Base-by-base conservation (phyloP, 1,284 basidiomycete genomes). In the Ganoderma meredithae region DNA sequence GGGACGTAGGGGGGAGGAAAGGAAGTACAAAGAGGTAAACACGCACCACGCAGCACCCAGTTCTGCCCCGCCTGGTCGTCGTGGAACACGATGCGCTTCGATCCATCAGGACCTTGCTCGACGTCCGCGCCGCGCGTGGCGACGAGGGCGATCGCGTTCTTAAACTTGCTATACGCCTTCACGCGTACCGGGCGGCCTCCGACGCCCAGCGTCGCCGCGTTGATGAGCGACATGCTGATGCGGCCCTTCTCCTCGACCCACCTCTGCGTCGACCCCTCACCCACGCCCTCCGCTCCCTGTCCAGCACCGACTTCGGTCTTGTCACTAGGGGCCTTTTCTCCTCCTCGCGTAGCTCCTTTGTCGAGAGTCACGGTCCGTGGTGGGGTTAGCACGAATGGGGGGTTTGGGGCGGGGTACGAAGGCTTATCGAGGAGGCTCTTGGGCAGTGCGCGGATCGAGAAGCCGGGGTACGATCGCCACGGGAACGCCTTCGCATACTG, bases 41-140 rank as follows among this genome's bases (percentile, higher is more conserved):
- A 74, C 79, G 25, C 67, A 84, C 85, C 81, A 53, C 76, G 77
- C 63, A 83, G 70, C 43, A 84, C 73, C 82, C 82, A 83, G 17
- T 13, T 7, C 12, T 22, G 73, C 62, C 52, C 63, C 58, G 19
- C 70, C 69, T 77, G 74, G 6, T 68, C 61, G 8, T 77, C 76
- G 36, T 74, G 72, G 63, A 81, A 78, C 2, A 79, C 73, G 3
- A 83, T 43, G 47, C 55, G 66, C 60, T 69, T 65, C 60, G 69
- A 69, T 10, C 76, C 79, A 8, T 74, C 68, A 56, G 65, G 56
- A 7, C 77, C 72, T 25, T 65, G 70, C 65, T 63, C 64, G 10
- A 74, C 76, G 60, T 81, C 73, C 5, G 83, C 83, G 0, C 82
- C 83, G 7, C 83, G 80, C 4, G 77, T 75, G 25, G 81, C 80